phyloP scores from a whole-genome alignment of 495 filamentous ascomycete genomes.

The Penicillium angulare region DNA sequence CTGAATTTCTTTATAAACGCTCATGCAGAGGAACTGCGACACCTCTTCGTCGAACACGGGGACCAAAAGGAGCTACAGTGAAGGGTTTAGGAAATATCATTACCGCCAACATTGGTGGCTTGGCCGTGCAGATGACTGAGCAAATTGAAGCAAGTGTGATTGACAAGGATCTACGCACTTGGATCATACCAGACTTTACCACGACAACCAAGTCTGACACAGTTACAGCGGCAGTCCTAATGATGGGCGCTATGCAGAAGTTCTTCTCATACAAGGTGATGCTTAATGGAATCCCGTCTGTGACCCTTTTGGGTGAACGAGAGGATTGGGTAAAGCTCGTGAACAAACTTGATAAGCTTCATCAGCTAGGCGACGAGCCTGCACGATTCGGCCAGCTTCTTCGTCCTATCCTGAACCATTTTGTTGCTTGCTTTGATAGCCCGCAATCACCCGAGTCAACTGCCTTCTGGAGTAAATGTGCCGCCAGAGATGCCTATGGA shows the following conservation, averaged over 20 bases:
- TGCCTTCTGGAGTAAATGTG: conserved; percentile 45
- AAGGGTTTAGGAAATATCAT: conserved; percentile 9
- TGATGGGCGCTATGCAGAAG: conserved; percentile 43
- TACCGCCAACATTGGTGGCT: conserved; percentile 15
- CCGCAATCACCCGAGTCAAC: conserved; percentile 14
- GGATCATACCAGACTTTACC: conserved; percentile 43
- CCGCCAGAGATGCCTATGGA: conserved; percentile 7
- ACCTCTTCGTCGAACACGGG: conserved; percentile 41
- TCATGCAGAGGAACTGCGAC: conserved; percentile 43
- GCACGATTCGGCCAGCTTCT: conserved; percentile 18
- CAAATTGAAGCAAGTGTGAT: conserved; percentile 34
- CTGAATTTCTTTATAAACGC: conserved; percentile 52
- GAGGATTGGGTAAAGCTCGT: conserved; percentile 41
- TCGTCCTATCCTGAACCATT: conserved; percentile 20
- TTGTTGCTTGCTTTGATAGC: conserved; percentile 27
- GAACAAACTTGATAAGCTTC: conserved; percentile 33
- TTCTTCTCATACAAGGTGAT: conserved; percentile 34
- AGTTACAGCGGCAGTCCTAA: conserved; percentile 30
- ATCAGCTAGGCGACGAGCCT: conserved; percentile 38
- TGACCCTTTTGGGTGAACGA: conserved; percentile 45
- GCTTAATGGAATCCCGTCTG: conserved; percentile 40
- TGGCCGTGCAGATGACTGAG: conserved; percentile 26
- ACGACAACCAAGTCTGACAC: conserved; percentile 38
- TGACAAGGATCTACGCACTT: conserved; percentile 31
- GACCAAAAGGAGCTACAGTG: conserved; percentile 45